A percentile compares a stretch with the other conserved stretches of the same genome.
These are phyloP conservation scores for Cyclotella atomus DNA, from an alignment of 108 stramenopile species.

Conservation along the genomic window DNA sequence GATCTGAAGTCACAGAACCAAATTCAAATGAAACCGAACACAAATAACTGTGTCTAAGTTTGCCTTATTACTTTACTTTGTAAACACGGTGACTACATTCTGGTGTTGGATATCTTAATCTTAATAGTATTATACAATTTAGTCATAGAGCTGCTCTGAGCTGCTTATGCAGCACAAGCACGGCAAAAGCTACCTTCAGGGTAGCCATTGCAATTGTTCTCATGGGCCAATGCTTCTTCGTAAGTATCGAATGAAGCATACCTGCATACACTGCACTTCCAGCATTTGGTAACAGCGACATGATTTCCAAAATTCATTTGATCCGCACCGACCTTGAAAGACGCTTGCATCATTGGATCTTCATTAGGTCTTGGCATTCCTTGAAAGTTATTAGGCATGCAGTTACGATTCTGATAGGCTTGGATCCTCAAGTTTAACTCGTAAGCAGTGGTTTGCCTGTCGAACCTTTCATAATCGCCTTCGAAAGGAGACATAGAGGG, in stretches of 20 bases:
- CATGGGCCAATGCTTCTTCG: slow-evolving; percentile 13
- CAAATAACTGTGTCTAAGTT: too few species aligned
- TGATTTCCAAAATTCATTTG: not conserved
- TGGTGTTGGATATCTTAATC: too few species aligned
- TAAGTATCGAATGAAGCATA: slow-evolving; percentile 12
- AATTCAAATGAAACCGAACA: too few species aligned
- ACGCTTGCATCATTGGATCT: too few species aligned
- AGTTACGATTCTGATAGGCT: too few species aligned
- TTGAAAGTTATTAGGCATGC: too few species aligned
- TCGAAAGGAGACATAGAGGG: slow-evolving; percentile 5
- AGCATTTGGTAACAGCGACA: not conserved
- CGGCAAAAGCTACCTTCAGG: slow-evolving; percentile 5
- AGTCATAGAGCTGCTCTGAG: not conserved
- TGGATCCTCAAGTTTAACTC: not conserved
- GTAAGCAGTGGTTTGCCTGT: not conserved
- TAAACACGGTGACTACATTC: too few species aligned
- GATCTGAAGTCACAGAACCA: too few species aligned
- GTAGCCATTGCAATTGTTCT: slow-evolving; percentile 9
- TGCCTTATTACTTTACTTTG: too few species aligned
- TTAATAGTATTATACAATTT: too few species aligned
- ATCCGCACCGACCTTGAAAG: too few species aligned
- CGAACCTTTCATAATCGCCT: not conserved
- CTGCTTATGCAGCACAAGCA: slow-evolving; percentile 11
- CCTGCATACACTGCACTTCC: slow-evolving; percentile 22
- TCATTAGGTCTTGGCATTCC: too few species aligned